Evolutionary conservation across 208 protist genomes (phyloP).

Genomic region (Acanthamoeba castellanii): DNA sequence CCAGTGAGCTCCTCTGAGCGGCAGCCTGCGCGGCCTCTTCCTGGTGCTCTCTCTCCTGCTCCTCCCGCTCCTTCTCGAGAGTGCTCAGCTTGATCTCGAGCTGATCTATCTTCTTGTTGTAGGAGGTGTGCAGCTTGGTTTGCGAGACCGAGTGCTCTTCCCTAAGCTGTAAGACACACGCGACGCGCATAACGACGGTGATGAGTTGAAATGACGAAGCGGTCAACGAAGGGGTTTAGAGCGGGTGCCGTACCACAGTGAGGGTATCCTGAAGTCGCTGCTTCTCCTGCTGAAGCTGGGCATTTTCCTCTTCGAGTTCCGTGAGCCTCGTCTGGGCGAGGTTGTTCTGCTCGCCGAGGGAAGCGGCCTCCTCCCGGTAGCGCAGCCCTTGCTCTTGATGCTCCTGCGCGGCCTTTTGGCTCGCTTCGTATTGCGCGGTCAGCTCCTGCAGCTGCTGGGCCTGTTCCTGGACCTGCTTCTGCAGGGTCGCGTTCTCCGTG

Average conservation of each 20-base stretch:
- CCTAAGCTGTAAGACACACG: background rate
- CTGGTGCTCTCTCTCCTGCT: conserved; percentile 28
- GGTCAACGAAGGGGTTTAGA: too few relatives aligned
- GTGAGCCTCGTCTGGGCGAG: background rate
- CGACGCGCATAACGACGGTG: background rate
- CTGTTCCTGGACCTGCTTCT: conserved; percentile 3
- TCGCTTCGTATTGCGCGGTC: background rate
- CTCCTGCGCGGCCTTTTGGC: background rate
- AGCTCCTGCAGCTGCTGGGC: background rate
- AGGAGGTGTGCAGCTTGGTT: conserved; percentile 64
- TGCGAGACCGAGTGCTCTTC: conserved; percentile 41
- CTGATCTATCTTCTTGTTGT: conserved; percentile 47
- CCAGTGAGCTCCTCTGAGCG: background rate
- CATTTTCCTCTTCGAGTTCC: background rate
- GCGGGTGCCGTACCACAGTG: background rate
- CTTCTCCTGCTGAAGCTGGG: background rate
- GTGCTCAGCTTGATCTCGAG: conserved; percentile 10
- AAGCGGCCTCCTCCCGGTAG: background rate
- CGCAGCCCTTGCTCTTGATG: background rate
- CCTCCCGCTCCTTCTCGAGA: conserved; percentile 50
- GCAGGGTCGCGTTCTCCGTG: background rate
- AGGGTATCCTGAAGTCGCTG: conserved; percentile 12
- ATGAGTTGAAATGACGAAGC: background rate
- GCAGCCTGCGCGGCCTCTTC: background rate
- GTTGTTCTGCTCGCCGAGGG: background rate